Percentiles rank a stretch among this genome's conserved stretches.
Evolutionary conservation across 768 basidiomycete species (phyloP).

Genomic region (Pholiota molesta): DNA sequence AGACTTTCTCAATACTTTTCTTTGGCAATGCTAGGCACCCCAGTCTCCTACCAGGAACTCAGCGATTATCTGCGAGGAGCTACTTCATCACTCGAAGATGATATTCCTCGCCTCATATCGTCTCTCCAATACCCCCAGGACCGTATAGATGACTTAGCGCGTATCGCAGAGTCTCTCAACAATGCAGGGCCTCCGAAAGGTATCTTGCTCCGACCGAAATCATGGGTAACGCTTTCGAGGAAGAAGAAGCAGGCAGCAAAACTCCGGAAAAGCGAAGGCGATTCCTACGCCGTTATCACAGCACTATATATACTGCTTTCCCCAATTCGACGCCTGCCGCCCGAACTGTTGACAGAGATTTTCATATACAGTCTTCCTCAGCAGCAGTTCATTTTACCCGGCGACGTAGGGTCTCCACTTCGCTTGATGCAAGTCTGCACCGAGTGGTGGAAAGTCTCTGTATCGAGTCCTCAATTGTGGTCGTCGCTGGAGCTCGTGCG

Average conservation of each 20-base stretch:
- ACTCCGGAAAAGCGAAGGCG: slow-evolving; percentile 7
- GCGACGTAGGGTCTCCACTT: slow-evolving; percentile 19
- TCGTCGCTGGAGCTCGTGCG: slow-evolving; percentile 18
- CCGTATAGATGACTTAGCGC: not conserved
- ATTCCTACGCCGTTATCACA: slow-evolving; percentile 6
- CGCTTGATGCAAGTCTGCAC: slow-evolving; percentile 29
- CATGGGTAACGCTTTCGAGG: not conserved
- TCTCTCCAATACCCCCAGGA: slow-evolving; percentile 8
- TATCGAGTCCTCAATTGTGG: slow-evolving; percentile 33
- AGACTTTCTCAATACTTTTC: not conserved
- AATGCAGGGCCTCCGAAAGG: not conserved
- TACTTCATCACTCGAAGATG: slow-evolving; percentile 6
- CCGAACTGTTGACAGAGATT: slow-evolving; percentile 28
- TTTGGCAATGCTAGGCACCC: not conserved
- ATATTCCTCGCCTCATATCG: slow-evolving; percentile 7
- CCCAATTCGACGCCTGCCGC: slow-evolving; percentile 27
- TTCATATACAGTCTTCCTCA: slow-evolving; percentile 24
- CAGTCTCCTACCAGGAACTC: slow-evolving; percentile 8
- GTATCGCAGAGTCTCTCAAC: slow-evolving; percentile 1
- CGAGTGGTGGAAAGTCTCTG: slow-evolving; percentile 31
- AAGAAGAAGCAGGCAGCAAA: not conserved
- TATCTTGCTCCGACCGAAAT: not conserved
- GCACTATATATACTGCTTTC: slow-evolving; percentile 12
- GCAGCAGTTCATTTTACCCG: slow-evolving; percentile 18
- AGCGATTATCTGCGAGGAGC: slow-evolving; percentile 4